Percentiles rank a stretch among this genome's conserved stretches.
Conservation (phyloP, 2,329 filamentous ascomycete species). For the Calonectria honghensis region DNA sequence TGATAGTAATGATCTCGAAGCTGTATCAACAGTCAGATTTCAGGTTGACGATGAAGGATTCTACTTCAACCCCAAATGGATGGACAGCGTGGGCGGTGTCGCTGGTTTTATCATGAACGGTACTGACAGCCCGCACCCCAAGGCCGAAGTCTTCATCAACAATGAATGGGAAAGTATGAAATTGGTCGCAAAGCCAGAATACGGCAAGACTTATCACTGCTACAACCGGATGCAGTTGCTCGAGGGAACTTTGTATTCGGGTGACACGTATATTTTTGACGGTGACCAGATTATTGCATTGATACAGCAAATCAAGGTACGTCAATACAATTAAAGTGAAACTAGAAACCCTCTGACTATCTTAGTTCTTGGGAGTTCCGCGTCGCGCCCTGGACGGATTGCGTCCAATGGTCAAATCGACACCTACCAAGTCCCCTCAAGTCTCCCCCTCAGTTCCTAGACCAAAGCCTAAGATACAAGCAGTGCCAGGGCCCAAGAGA, state of each 20-base stretch:
- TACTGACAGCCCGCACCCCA: conserved; percentile 65
- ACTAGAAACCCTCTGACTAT: neutral
- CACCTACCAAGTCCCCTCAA: neutral
- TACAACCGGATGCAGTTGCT: conserved; percentile 76
- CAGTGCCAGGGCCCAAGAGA: conserved; percentile 54
- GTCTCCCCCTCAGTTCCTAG: neutral
- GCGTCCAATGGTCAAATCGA: conserved; percentile 20
- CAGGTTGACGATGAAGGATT: conserved; percentile 66
- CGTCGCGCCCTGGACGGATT: conserved; percentile 44
- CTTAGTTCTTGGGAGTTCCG: conserved; percentile 41
- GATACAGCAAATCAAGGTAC: conserved; percentile 72
- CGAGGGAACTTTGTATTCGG: conserved; percentile 61
- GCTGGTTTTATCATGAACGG: conserved; percentile 78
- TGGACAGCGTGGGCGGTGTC: conserved; percentile 76
- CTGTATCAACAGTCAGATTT: conserved; percentile 69
- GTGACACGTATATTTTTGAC: conserved; percentile 75
- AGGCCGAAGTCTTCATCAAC: conserved; percentile 77
- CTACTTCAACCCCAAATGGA: conserved; percentile 75
- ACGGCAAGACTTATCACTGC: conserved; percentile 69
- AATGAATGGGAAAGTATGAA: conserved; percentile 75
- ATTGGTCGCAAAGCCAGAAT: conserved; percentile 58
- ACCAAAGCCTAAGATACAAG: neutral
- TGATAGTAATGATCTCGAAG: conserved; percentile 50
- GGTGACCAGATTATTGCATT: conserved; percentile 70
- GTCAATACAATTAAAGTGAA: neutral